Evolutionary conservation across 495 filamentous ascomycete genomes (phyloP).

Genomic region (Hypoxylon rickii): DNA sequence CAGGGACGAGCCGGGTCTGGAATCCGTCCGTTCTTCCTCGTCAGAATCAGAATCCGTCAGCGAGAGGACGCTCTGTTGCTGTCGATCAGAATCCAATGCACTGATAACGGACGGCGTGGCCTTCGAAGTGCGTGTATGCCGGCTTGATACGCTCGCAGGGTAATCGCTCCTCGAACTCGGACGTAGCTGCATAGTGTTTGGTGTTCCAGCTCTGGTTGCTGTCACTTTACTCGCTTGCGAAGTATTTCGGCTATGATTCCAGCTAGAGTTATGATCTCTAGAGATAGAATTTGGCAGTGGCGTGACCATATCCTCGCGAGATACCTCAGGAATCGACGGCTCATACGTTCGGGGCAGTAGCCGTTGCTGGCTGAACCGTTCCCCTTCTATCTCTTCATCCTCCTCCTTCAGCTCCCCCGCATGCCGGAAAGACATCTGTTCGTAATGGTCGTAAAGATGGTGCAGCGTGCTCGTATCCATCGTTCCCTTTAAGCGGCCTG

Average conservation of each 20-base stretch:
- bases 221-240: slow-evolving; percentile 33
- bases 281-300: slow-evolving; percentile 19
- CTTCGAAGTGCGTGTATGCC: slow-evolving; percentile 55
- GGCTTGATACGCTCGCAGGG: slow-evolving; percentile 52
- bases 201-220: slow-evolving; percentile 31
- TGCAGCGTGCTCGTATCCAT: slow-evolving; percentile 41
- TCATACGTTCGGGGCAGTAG: slow-evolving; percentile 20
- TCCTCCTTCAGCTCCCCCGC: slow-evolving; percentile 40
- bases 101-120: slow-evolving; percentile 51
- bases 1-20: slow-evolving; percentile 26
- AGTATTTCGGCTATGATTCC: slow-evolving; percentile 36
- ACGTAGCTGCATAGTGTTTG: slow-evolving; percentile 30
- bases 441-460: slow-evolving; percentile 58
- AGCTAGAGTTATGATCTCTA: slow-evolving; percentile 14
- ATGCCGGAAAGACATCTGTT: slow-evolving; percentile 51
- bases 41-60: slow-evolving; percentile 58
- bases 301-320: slow-evolving; percentile 31
- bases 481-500: slow-evolving; percentile 39
- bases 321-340: slow-evolving; percentile 21
- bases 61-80: slow-evolving; percentile 52
- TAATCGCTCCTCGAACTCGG: slow-evolving; percentile 40
- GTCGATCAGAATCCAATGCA: slow-evolving; percentile 50
- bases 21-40: slow-evolving; percentile 43
- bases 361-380: slow-evolving; percentile 1
- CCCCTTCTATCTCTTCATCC: slow-evolving; percentile 22